Evolutionary conservation across 768 basidiomycete species (phyloP), one percentile per base, ranked within the genome.

Genomic region (Roridomyces roridus): DNA sequence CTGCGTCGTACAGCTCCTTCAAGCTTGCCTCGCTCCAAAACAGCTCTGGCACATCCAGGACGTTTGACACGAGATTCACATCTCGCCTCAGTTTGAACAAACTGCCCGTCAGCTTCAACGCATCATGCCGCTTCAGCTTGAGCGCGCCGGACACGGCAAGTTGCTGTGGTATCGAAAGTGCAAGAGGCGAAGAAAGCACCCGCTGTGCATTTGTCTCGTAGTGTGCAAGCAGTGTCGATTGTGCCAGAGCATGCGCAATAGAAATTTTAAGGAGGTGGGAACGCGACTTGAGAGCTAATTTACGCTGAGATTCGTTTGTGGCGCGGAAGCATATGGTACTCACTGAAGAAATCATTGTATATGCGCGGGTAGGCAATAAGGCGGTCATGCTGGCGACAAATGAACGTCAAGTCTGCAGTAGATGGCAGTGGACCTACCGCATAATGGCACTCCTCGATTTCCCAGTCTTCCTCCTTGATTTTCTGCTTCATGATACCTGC

Each of bases 271-370:
- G 86, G 36, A 95, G 84, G 65, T 94, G 92, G 0, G 94, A 96
- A 23, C 87, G 89, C 1, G 92, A 91, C 76, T 95, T 96, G 68
- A 97, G 88, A 4, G 96, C 94, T 96, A 15, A 62, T 5, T 24
- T 41, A 4, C 18, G 10, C 9, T 58, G 23, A 57, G 45, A 44
- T 37, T 14, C 20, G 31, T n/a, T 45, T 24, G 62, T 34, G 58
- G 40, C 40, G 18, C 60, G 37, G 12, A 43, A 21, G 31, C 23
- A 11, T 24, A 9, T 9, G 28, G 36, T 23, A 79, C 89, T 63
- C 67, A 95, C 94, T 95, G 75, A 96, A 96, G 74, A 96, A 92
- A 71, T 96, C 95, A 59, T 98, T 96, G 75, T 92, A 97, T 61
- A 98, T 95, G 42, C 95, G 84, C 15, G 95, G 96, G 65, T 89